phyloP scores from a whole-genome alignment of 2,329 filamentous ascomycete genomes.

The Fusarium tricinctum region DNA sequence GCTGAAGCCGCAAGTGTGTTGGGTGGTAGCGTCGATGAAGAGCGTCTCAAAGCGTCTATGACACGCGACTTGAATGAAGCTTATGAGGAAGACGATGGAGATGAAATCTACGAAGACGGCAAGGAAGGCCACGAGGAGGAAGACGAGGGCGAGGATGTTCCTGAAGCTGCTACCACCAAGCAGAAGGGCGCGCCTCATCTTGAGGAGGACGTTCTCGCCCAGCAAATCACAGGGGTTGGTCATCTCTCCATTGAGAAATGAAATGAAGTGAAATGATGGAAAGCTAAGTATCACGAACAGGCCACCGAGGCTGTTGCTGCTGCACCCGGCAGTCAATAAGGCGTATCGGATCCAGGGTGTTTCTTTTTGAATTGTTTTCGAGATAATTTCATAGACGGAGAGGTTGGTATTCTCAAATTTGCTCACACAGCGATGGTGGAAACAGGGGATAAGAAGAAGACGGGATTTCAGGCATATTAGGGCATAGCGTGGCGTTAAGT shows the following conservation, averaged over 20 bases:
- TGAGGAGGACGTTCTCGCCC: slow-evolving; percentile 65
- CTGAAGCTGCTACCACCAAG: slow-evolving; percentile 1
- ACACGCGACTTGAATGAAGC: slow-evolving; percentile 59
- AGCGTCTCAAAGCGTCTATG: slow-evolving; percentile 58
- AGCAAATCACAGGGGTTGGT: slow-evolving; percentile 72
- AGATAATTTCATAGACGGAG: slow-evolving; percentile 17
- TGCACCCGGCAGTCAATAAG: slow-evolving; percentile 27
- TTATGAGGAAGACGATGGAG: slow-evolving; percentile 56
- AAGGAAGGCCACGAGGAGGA: slow-evolving; percentile 39
- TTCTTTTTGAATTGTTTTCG: slow-evolving; percentile 10
- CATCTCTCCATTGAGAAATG: slow-evolving; percentile 63
- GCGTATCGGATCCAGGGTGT: slow-evolving; percentile 33
- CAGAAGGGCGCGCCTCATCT: slow-evolving; percentile 42
- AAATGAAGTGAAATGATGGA: slow-evolving; percentile 53
- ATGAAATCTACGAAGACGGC: slow-evolving; percentile 55
- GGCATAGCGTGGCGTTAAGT: slow-evolving; percentile 56
- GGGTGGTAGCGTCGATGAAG: slow-evolving; percentile 61
- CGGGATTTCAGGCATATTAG: slow-evolving; percentile 31
- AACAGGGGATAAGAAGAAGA: slow-evolving; percentile 1
- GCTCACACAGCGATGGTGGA: background rate
- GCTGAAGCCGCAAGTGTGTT: slow-evolving; percentile 60
- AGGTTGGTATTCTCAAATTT: background rate
- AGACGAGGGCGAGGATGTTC: slow-evolving; percentile 41
- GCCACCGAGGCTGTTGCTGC: slow-evolving; percentile 31
- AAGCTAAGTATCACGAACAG: slow-evolving; percentile 51